Evolutionary conservation across 805 yeast species (phyloP), one percentile per base, ranked within the genome.

Genomic region (Schwanniomyces polymorphus): DNA sequence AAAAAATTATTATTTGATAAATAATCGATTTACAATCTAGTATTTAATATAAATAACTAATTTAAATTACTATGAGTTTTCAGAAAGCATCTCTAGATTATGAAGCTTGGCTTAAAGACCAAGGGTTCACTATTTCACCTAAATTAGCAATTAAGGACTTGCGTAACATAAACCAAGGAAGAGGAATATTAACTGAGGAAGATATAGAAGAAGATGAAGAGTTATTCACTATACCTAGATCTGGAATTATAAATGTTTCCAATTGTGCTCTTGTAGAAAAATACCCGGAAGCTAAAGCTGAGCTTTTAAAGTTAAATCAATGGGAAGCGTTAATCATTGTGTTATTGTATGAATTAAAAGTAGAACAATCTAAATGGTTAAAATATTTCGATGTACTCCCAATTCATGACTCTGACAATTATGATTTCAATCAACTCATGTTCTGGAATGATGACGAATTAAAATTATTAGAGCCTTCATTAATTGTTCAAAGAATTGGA

Each of bases 281-380:
- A 12, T 57, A 52, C 29, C 72, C 66, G 5, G 68, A 63, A 29
- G 40, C 64, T 8, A 55, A 57, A 28, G 71, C 62, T 1, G 60
- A 71, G 1, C 58, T 84, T 41, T 65, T 68, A 2, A 58, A 62
- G 1, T 69, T 82, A 42, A 77, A 76, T 42, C 86, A 84, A 40
- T 92, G 98, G 98, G 86, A 87, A 46, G 81, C 86, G 1, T 68
- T 94, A 49, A 84, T 91, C 38, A 60, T 89, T 34, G 75, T 84
- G 14, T 71, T 92, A 52, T 68, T 85, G 42, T 85, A 82, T 56
- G 95, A 88, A 56, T 45, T 67, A 47, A 68, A 72, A 37, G 70
- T 72, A 42, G 55, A 75, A 4, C 67, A 64, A 0, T 49, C 67
- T 35, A 69, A 65, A 27, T 92, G 97, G 96, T 63, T 60, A 44